phyloP scores from a whole-genome alignment of 257 asterid genomes.

The Nicotiana noctiflora region DNA sequence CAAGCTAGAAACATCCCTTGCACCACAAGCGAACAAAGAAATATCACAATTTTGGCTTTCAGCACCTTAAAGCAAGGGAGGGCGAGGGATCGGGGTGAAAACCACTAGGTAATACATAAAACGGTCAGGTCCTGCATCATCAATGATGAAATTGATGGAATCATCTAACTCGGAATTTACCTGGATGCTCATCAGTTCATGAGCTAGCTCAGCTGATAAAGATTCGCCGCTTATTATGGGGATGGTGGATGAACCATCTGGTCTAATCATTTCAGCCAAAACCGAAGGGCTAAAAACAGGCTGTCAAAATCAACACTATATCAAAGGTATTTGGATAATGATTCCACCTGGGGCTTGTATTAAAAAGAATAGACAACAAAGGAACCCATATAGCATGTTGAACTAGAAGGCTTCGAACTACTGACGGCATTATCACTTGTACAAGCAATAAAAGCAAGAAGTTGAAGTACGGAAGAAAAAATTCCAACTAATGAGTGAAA shows the following conservation, averaged over 20 bases:
- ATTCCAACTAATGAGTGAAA: not conserved
- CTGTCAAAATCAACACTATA: constrained; percentile 32
- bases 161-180: constrained; percentile 29
- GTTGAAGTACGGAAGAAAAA: not conserved
- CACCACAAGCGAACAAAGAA: constrained; percentile 32
- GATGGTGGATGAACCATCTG: constrained; percentile 81
- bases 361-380: not conserved
- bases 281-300: constrained; percentile 90
- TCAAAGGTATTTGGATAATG: not conserved
- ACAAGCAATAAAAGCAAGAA: not conserved
- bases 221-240: constrained; percentile 71
- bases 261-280: constrained; percentile 88
- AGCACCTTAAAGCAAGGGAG: not conserved
- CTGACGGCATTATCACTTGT: not conserved
- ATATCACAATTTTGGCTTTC: constrained; percentile 13
- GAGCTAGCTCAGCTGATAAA: constrained; percentile 85
- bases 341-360: not conserved
- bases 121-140: not conserved
- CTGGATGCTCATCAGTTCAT: constrained; percentile 93
- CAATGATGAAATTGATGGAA: not conserved
- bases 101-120: not conserved
- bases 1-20: constrained; percentile 88
- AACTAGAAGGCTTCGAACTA: not conserved
- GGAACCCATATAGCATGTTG: not conserved
- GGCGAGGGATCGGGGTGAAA: not conserved